These are phyloP conservation scores for Pseudogymnoascus sp. DNA, from an alignment of 2,329 filamentous ascomycete genomes.

Conservation along the genomic window DNA sequence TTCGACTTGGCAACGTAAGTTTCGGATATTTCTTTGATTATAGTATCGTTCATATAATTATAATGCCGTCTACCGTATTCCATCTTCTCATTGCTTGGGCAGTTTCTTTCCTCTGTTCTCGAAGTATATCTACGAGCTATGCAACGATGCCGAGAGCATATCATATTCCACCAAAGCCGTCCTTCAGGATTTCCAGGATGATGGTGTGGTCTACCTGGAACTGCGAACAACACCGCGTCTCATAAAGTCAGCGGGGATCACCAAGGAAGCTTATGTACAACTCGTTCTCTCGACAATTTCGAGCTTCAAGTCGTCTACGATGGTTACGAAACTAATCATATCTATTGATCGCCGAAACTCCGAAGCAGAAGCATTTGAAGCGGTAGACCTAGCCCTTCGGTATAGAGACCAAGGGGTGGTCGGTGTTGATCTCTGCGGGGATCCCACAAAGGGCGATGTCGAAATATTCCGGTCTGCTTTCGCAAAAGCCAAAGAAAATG, in stretches of 20 bases:
- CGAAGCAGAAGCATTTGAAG: slow-evolving; percentile 50
- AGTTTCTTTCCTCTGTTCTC: slow-evolving; percentile 76
- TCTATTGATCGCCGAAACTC: slow-evolving; percentile 64
- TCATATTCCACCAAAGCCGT: slow-evolving; percentile 58
- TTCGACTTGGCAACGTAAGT: slow-evolving; percentile 60
- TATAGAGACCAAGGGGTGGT: slow-evolving; percentile 53
- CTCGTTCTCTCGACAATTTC: slow-evolving; percentile 60
- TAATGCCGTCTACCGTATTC: slow-evolving; percentile 7
- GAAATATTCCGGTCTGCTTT: slow-evolving; percentile 54
- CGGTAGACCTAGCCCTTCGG: slow-evolving; percentile 55
- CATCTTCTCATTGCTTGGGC: slow-evolving; percentile 14
- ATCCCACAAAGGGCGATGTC: slow-evolving; percentile 59
- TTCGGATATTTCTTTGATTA: background rate
- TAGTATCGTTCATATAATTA: background rate
- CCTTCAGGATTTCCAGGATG: slow-evolving; percentile 56
- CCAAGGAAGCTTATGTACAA: slow-evolving; percentile 53
- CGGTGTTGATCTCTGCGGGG: slow-evolving; percentile 71
- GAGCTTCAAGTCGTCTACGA: slow-evolving; percentile 35
- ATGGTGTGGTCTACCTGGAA: slow-evolving; percentile 72
- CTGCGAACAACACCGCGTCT: slow-evolving; percentile 71
- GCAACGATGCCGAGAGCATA: slow-evolving; percentile 55
- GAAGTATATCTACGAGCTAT: slow-evolving; percentile 70
- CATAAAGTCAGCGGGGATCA: slow-evolving; percentile 42
- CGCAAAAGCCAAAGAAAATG: slow-evolving; percentile 43
- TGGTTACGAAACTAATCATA: slow-evolving; percentile 63